phyloP scores from a whole-genome alignment of 805 yeast genomes.

The Kregervanrija delftensis region DNA sequence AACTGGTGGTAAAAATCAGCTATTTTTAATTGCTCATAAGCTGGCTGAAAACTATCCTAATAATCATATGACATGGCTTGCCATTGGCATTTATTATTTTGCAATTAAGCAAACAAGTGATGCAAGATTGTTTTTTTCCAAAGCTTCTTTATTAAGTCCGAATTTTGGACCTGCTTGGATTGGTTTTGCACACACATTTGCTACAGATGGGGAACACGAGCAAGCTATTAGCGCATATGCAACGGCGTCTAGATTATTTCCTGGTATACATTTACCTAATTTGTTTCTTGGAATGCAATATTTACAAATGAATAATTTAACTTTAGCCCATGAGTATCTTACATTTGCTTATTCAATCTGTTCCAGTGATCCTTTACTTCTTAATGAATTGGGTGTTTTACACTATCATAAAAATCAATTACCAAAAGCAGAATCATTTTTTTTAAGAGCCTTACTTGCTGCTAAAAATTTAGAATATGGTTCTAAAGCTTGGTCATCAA shows the following conservation, averaged over 20 bases:
- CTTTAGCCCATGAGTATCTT: conserved; percentile 82
- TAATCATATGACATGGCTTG: conserved; percentile 81
- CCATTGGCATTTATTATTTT: conserved; percentile 86
- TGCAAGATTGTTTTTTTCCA: conserved; percentile 82
- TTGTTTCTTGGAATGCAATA: conserved; percentile 95
- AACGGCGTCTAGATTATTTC: conserved; percentile 86
- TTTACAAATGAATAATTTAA: conserved; percentile 74
- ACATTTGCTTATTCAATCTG: conserved; percentile 70
- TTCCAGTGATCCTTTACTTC: conserved; percentile 75
- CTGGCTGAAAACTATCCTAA: conserved; percentile 80
- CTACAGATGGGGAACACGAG: conserved; percentile 97
- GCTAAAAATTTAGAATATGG: conserved; percentile 68
- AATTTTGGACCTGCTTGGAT: conserved; percentile 95
- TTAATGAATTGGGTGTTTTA: conserved; percentile 93
- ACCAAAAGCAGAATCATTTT: conserved; percentile 59
- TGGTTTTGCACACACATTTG: conserved; percentile 97
- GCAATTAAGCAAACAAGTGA: conserved; percentile 66
- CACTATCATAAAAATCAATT: conserved; percentile 69
- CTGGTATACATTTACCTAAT: conserved; percentile 85
- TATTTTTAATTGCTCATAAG: conserved; percentile 76
- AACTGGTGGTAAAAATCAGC: conserved; percentile 70
- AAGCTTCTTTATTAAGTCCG: conserved; percentile 82
- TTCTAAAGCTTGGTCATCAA: conserved; percentile 76
- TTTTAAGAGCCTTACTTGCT: conserved; percentile 64
- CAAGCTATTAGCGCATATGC: conserved; percentile 97